Base-by-base conservation (phyloP, 2,329 filamentous ascomycete genomes). In the Gyromitra esculenta region DNA sequence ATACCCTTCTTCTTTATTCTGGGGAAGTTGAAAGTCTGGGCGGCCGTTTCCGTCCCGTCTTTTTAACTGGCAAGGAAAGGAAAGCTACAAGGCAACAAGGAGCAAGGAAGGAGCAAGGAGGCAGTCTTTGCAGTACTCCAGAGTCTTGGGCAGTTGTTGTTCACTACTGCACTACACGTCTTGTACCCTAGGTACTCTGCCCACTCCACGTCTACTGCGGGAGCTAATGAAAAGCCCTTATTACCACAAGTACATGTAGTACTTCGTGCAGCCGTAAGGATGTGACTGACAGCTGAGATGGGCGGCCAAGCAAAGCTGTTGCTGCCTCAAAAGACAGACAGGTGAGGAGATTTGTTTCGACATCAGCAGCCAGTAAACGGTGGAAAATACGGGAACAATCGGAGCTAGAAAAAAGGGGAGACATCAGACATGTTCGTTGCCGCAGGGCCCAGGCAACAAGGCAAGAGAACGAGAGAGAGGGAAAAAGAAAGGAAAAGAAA, bases 31-130 rank as follows among this genome's bases (percentile, higher is more conserved):
- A 57, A 59, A 41, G 63, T 75, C 71, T 77, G 59, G 75, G 71
- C 75, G 75, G 75, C 73, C 65, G 75, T 70, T 75, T 77, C 71
- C 75, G 75, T 75, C 75, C 75, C 75, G 75, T 75, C 75, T 74
- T 73, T 68, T 59, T 65, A 57, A 18, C 31, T 68, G 56, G 39
- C 35, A 67, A 21, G 48, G n/a, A 37, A 60, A 59, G 31, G 48
- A 52, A 37, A 57, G 71, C 41, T 57, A 52, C 41, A 39, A 41
- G 39, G 65, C 54, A 65, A 21, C 48, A 68, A 57, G 43, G 66
- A 6, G 50, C 18, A 52, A 62, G 63, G n/a, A 35, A 57, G 56
- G 59, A 62, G 57, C 31, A 50, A 25, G 18, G 48, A 18, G 41
- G 41, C 25, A 31, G 25, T 31, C 25, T 31, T 31, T 4, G 25